A percentile compares a stretch with the other conserved stretches of the same genome.
phyloP scores from a whole-genome alignment of 176 grass and related monocot species.

The Aegilops umbellulata region DNA sequence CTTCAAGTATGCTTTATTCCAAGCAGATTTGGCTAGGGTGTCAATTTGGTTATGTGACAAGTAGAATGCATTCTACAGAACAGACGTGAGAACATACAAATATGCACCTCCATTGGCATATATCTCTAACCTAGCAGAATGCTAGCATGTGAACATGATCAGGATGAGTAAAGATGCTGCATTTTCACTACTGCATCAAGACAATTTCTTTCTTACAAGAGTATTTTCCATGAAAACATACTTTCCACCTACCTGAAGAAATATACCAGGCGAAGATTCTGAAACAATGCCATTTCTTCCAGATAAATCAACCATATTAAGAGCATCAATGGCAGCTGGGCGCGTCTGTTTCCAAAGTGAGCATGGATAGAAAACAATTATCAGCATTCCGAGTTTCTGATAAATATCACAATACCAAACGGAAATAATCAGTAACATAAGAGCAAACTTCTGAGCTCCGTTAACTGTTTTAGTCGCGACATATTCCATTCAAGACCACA shows the following conservation, averaged over 20 bases:
- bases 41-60: background rate
- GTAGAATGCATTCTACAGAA: background rate
- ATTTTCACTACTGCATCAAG: background rate
- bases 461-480: background rate
- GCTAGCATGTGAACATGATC: background rate
- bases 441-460: background rate
- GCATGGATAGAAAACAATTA: conserved; percentile 35
- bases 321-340: conserved; percentile 66
- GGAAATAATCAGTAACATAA: conserved; percentile 1
- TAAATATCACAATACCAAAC: conserved; percentile 15
- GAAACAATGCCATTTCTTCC: conserved; percentile 86
- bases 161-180: conserved; percentile 7
- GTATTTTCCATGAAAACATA: background rate
- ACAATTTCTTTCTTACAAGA: conserved; percentile 10
- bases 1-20: background rate
- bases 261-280: conserved; percentile 84
- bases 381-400: conserved; percentile 10
- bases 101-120: background rate
- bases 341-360: conserved; percentile 60
- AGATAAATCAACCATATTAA: conserved; percentile 72
- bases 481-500: conserved; percentile 6
- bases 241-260: conserved; percentile 74
- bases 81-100: background rate
- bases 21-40: background rate
- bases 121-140: conserved; percentile 4